phyloP scores from a whole-genome alignment of 2,329 filamentous ascomycete species.

The Hawksworthiomyces lignivorus region DNA sequence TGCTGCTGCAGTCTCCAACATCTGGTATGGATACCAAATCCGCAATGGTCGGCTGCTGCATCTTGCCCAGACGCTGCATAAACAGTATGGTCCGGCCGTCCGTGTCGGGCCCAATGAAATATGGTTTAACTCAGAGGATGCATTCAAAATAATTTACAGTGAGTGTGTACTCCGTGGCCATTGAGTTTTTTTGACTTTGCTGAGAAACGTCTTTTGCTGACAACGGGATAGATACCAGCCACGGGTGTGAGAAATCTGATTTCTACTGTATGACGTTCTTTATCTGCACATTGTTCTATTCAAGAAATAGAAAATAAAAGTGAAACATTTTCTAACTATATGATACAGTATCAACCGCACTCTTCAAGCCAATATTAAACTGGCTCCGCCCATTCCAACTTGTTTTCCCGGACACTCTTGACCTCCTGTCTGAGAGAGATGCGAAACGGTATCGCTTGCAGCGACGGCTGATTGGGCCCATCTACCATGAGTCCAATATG shows the following conservation, averaged over 20 bases:
- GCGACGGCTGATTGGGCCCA: conserved; percentile 39
- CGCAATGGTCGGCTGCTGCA: conserved; percentile 34
- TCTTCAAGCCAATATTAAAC: conserved; percentile 35
- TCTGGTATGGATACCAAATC: conserved; percentile 41
- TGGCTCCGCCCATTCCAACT: conserved; percentile 27
- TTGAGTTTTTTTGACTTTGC: too few relatives aligned
- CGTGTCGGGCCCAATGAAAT: conserved; percentile 46
- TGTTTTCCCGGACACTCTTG: conserved; percentile 35
- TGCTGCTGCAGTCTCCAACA: conserved; percentile 37
- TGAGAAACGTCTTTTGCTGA: neutral
- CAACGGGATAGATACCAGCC: conserved; percentile 36
- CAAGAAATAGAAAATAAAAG: too few relatives aligned
- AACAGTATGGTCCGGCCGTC: conserved; percentile 41
- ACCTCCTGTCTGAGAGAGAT: conserved; percentile 43
- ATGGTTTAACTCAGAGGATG: conserved; percentile 42
- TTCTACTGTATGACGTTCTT: conserved; percentile 50
- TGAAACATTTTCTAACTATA: neutral
- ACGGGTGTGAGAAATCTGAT: conserved; percentile 42
- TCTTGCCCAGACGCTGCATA: conserved; percentile 37
- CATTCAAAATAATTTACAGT: conserved; percentile 42
- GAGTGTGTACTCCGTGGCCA: conserved; percentile 6
- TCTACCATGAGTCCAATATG: conserved; percentile 37
- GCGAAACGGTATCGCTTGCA: conserved; percentile 40
- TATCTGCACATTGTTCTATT: too few relatives aligned
- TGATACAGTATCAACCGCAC: conserved; percentile 34